Conservation (phyloP, 2,329 filamentous ascomycete species). For the Monilinia aucupariae region DNA sequence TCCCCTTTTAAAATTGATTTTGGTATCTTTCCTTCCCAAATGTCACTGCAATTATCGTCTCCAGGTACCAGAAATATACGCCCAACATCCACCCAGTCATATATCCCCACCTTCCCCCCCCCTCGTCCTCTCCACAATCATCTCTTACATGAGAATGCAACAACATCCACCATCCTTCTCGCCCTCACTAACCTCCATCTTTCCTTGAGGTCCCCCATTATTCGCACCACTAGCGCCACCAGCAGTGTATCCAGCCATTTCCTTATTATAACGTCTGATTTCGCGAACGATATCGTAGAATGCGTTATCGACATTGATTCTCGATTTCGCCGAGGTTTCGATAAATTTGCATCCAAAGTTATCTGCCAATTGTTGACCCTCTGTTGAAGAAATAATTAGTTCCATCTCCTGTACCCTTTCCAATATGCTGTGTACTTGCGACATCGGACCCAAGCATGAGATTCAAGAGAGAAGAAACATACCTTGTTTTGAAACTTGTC, state of each 20-base stretch:
- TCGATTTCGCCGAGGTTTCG: conserved; percentile 96
- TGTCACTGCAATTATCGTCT: conserved; percentile 1
- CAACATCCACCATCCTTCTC: conserved; percentile 69
- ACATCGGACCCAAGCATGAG: conserved; percentile 6
- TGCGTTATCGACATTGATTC: conserved; percentile 96
- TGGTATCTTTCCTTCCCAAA: conserved; percentile 16
- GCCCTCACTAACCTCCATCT: conserved; percentile 73
- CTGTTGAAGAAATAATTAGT: conserved; percentile 43
- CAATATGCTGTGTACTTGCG: neutral
- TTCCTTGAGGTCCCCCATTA: conserved; percentile 50
- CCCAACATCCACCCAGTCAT: conserved; percentile 5
- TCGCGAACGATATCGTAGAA: conserved; percentile 98
- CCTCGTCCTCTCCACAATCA: neutral
- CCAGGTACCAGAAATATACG: conserved; percentile 7
- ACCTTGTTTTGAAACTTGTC: conserved; percentile 91
- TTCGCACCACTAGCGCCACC: conserved; percentile 59
- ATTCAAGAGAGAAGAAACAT: conserved; percentile 36
- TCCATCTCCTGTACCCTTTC: neutral
- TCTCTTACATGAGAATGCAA: conserved; percentile 77
- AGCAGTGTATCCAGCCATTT: conserved; percentile 83
- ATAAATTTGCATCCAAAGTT: conserved; percentile 97
- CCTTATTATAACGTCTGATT: conserved; percentile 96
- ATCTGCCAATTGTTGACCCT: conserved; percentile 80
- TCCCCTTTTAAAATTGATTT: conserved; percentile 1
- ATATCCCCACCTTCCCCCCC: neutral